These are phyloP conservation scores for Colletotrichum godetiae DNA, from an alignment of 2,329 filamentous ascomycete genomes.

Conservation along the genomic window DNA sequence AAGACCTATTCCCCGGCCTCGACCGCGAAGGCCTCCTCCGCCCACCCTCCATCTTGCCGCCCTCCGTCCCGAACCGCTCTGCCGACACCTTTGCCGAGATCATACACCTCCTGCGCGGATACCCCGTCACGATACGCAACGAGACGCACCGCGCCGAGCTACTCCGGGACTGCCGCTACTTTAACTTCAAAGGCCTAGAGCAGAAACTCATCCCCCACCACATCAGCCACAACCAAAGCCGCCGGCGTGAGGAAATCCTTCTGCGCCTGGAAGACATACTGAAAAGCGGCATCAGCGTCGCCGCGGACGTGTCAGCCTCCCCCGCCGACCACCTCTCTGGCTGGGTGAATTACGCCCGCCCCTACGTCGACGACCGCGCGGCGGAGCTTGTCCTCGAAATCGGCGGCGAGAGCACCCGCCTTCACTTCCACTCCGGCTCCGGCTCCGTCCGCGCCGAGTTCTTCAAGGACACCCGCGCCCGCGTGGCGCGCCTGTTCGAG, in stretches of 20 bases:
- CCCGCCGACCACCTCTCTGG: conserved; percentile 46
- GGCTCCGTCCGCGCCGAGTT: conserved; percentile 72
- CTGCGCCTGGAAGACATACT: conserved; percentile 88
- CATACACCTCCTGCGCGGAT: conserved; percentile 84
- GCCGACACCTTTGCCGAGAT: conserved; percentile 89
- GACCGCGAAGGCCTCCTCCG: conserved; percentile 82
- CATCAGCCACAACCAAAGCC: conserved; percentile 79
- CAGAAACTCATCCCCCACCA: conserved; percentile 84
- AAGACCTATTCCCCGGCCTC: conserved; percentile 87
- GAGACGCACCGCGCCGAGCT: conserved; percentile 82
- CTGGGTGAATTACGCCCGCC: conserved; percentile 84
- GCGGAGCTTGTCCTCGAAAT: conserved; percentile 86
- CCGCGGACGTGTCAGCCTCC: conserved; percentile 54
- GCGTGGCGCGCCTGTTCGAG: conserved; percentile 79
- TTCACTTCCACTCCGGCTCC: conserved; percentile 57
- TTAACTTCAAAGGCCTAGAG: conserved; percentile 91
- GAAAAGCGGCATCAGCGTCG: conserved; percentile 82
- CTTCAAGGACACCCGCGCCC: conserved; percentile 74
- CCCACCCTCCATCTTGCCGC: conserved; percentile 87
- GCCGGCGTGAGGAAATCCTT: conserved; percentile 78
- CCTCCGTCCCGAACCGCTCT: conserved; percentile 81
- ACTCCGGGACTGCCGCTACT: conserved; percentile 89
- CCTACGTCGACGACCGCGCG: conserved; percentile 81
- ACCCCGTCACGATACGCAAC: conserved; percentile 80
- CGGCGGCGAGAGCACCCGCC: conserved; percentile 70